Evolutionary conservation across 2,329 filamentous ascomycete genomes (phyloP), one percentile per base, ranked within the genome.

Genomic region (Cladosporium colombiae): DNA sequence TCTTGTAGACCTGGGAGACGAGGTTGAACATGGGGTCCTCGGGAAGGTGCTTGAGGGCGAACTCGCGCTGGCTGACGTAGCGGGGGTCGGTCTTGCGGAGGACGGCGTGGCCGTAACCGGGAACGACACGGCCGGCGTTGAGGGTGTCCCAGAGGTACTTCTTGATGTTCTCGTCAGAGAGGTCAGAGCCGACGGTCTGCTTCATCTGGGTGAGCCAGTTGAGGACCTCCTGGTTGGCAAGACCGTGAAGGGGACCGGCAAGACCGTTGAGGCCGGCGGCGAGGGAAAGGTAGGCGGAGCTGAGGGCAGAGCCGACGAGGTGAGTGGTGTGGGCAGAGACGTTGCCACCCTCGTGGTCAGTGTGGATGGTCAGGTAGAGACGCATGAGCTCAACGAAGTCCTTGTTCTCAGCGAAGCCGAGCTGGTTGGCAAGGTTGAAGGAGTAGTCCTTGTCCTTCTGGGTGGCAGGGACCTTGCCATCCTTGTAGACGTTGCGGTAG

Each of bases 401-500:
- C 76, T 88, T 85, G 89, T 99, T 98, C 77, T 90, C 88, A 75
- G 91, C 91, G 81, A 95, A 99, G 77, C 95, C 95, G 75, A 99
- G 92, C 89, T 97, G 93, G 89, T 98, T 98, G 83, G 95, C 93
- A 81, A 99, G 91, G 91, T 99, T 99, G 91, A 90, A 99, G 76
- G 90, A 88, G 86, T 97, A 99, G 81, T 99, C 95, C 91, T 98
- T 95, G 85, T 98, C 94, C 88, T 97, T 96, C 87, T 98, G 90
- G 80, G 97, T 88, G 65, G 93, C 81, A 68, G 92, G 91, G 73
- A 99, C 94, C 90, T 98, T 98, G 84, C 95, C 95, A 78, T 96
- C 95, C 89, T 98, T 97, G 92, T 96, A 99, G 81, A 98, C 90
- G 82, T 99, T 99, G 86, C 96, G 95, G 90, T 99, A 99, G 88